phyloP scores from a whole-genome alignment of 805 yeast species.

The Lipomyces japonicus region DNA sequence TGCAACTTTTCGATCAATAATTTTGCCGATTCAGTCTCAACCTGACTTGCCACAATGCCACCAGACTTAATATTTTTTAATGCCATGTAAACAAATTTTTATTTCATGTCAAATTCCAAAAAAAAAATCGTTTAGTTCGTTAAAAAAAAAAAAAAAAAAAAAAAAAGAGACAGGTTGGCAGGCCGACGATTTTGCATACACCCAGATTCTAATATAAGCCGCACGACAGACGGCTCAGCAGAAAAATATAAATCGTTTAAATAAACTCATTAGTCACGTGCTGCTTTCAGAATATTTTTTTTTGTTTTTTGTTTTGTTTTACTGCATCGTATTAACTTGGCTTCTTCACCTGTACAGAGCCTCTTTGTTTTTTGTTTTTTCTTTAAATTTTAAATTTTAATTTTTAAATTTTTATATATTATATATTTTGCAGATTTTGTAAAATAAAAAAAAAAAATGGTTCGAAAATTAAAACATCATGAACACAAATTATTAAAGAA shows the following conservation, averaged over 20 bases:
- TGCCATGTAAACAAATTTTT: background rate
- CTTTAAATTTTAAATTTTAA: no score
- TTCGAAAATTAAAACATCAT: slow-evolving; percentile 85
- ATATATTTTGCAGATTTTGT: no score
- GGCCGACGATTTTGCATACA: no score
- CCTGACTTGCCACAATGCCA: slow-evolving; percentile 19
- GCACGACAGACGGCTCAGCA: no score
- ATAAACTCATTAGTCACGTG: background rate
- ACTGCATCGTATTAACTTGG: no score
- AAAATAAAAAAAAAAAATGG: slow-evolving; percentile 49
- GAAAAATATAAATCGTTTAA: no score
- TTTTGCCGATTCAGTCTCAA: slow-evolving; percentile 29
- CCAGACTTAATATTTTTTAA: slow-evolving; percentile 6
- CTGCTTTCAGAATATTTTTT: background rate
- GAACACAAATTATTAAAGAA: slow-evolving; percentile 92
- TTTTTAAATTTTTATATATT: no score
- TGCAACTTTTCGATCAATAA: slow-evolving; percentile 40
- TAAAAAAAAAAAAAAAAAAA: background rate
- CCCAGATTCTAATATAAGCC: no score
- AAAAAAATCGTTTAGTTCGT: background rate
- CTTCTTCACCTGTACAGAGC: no score
- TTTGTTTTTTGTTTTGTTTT: background rate
- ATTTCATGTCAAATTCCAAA: background rate
- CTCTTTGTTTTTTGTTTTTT: no score
- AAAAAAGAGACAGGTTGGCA: no score